phyloP scores from a whole-genome alignment of 331 rosid genomes.

The Acacia concinna region DNA sequence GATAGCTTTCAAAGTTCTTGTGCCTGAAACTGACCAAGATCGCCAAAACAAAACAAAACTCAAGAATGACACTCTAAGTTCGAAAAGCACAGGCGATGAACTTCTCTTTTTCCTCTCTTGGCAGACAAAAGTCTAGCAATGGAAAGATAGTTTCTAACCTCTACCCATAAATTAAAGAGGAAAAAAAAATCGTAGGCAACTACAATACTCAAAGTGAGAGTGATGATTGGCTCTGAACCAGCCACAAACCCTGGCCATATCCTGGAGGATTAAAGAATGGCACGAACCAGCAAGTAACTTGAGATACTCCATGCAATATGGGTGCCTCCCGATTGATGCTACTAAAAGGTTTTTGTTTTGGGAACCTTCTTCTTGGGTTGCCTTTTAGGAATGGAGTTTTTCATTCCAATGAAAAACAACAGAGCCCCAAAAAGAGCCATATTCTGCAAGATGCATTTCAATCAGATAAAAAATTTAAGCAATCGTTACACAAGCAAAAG shows the following conservation, averaged over 20 bases:
- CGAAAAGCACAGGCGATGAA: conserved; percentile 17
- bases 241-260: conserved; percentile 28
- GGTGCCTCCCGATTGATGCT: conserved; percentile 11
- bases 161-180: background rate
- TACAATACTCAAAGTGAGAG: conserved; percentile 5
- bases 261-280: conserved; percentile 27
- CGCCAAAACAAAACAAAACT: conserved; percentile 20
- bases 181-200: conserved; percentile 16
- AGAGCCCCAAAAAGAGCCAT: conserved; percentile 54
- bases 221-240: conserved; percentile 29
- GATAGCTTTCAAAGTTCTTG: conserved; percentile 7
- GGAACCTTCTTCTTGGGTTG: conserved; percentile 54
- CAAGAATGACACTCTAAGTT: conserved; percentile 22
- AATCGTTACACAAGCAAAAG: background rate
- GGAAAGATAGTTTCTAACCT: conserved; percentile 36
- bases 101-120: background rate
- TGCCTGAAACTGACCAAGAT: conserved; percentile 22
- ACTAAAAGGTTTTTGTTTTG: conserved; percentile 50
- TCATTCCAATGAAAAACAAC: conserved; percentile 60
- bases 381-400: conserved; percentile 50
- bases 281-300: conserved; percentile 23
- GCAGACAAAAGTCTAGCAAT: conserved; percentile 22
- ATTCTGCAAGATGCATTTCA: conserved; percentile 40
- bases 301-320: conserved; percentile 21
- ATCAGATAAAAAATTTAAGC: conserved; percentile 26